Evolutionary conservation across 495 filamentous ascomycete genomes (phyloP).

Genomic region (Letharia columbiana): DNA sequence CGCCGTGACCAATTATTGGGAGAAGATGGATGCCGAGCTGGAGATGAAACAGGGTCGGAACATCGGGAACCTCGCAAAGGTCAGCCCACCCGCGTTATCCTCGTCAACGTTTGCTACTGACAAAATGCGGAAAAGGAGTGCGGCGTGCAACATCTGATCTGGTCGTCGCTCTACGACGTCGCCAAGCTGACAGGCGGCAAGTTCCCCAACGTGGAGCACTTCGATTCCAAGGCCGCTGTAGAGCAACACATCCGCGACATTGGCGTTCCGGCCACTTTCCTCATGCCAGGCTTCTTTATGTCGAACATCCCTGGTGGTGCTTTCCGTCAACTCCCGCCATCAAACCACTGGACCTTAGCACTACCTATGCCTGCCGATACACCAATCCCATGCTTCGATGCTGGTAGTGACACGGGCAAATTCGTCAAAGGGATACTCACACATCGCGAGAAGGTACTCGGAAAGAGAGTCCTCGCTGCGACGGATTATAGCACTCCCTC

Average conservation of each 20-base stretch:
- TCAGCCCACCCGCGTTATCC: slow-evolving; percentile 13
- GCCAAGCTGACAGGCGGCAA: slow-evolving; percentile 36
- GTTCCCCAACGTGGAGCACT: slow-evolving; percentile 48
- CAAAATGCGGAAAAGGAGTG: slow-evolving; percentile 25
- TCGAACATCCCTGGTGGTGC: slow-evolving; percentile 33
- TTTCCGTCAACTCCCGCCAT: slow-evolving; percentile 26
- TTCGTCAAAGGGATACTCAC: slow-evolving; percentile 44
- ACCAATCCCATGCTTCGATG: slow-evolving; percentile 45
- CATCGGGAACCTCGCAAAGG: slow-evolving; percentile 46
- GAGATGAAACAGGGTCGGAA: slow-evolving; percentile 50
- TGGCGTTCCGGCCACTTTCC: slow-evolving; percentile 45
- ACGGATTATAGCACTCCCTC: slow-evolving; percentile 42
- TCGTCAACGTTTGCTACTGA: background rate
- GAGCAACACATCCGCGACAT: slow-evolving; percentile 46
- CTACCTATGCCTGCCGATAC: slow-evolving; percentile 36
- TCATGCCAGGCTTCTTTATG: slow-evolving; percentile 54
- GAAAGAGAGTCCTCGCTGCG: slow-evolving; percentile 33
- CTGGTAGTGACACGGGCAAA: slow-evolving; percentile 44
- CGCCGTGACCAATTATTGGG: slow-evolving; percentile 42
- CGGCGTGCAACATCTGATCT: slow-evolving; percentile 46
- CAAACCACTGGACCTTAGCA: slow-evolving; percentile 34
- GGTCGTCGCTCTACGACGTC: slow-evolving; percentile 30
- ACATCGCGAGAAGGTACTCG: slow-evolving; percentile 21
- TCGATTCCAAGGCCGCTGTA: slow-evolving; percentile 52
- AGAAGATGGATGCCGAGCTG: slow-evolving; percentile 33